Conservation (phyloP, 2,329 filamentous ascomycete genomes). For the Cordyceps javanica region DNA sequence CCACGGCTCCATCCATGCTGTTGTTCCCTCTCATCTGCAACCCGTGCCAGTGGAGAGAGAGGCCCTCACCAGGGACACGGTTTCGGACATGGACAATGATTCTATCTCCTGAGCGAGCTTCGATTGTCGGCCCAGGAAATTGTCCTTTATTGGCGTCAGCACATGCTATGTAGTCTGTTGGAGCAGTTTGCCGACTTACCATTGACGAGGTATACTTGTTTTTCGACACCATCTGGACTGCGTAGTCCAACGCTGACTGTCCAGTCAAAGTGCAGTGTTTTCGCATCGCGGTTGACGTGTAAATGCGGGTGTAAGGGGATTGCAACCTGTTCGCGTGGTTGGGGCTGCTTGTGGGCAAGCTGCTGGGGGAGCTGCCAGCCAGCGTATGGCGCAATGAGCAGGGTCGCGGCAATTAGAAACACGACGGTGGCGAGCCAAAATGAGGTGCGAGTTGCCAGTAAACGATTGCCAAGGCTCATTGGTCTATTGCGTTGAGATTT, state of each 20-base stretch:
- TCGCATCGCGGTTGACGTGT: neutral
- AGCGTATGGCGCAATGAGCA: neutral
- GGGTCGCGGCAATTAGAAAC: neutral
- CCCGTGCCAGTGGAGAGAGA: slow-evolving; percentile 45
- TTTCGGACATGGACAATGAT: slow-evolving; percentile 60
- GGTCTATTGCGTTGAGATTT: neutral
- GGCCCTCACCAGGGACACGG: slow-evolving; percentile 43
- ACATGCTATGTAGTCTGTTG: neutral
- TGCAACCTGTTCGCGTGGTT: neutral
- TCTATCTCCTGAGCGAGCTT: slow-evolving; percentile 45
- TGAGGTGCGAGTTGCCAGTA: neutral
- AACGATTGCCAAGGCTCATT: neutral
- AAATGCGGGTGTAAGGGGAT: slow-evolving; percentile 6
- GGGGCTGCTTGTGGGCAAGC: neutral
- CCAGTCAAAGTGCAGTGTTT: slow-evolving; percentile 10
- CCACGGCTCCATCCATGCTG: slow-evolving; percentile 41
- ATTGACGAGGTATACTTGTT: slow-evolving; percentile 14
- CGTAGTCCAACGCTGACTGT: slow-evolving; percentile 2
- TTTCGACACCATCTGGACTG: slow-evolving; percentile 12
- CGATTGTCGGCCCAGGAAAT: slow-evolving; percentile 39
- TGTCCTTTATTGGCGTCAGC: slow-evolving; percentile 4
- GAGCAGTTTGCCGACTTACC: neutral
- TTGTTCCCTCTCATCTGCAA: slow-evolving; percentile 38
- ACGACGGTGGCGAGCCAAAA: neutral
- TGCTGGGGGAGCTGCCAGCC: neutral